Evolutionary conservation across 2,329 filamentous ascomycete species (phyloP), one percentile per base, ranked within the genome.

Genomic region (Microdochium paspali): DNA sequence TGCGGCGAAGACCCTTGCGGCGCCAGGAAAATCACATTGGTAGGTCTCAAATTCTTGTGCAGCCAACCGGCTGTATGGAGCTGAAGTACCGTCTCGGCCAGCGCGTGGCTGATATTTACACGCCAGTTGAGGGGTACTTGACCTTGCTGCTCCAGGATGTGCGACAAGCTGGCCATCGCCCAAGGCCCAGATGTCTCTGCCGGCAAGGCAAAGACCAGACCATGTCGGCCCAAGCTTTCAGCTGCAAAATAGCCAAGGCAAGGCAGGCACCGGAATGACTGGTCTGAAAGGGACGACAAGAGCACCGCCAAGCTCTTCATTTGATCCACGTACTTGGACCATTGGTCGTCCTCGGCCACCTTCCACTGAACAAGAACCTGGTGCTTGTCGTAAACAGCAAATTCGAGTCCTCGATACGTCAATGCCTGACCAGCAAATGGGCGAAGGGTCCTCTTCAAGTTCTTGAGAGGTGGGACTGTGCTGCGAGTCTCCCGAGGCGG

Each of bases 51-150:
- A 24, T 48, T 52, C 45, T 62, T 63, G 52, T 62, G 59, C 23
- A 62, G 51, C 60, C 60, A 63, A 15, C 60, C 59, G 15, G 56
- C 54, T 5, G 59, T 61, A 49, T 62, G 60, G 4, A 62, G 50
- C 44, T 57, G 57, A 6, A 61, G 51, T 6, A 62, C 45, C 10
- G 58, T 57, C 42, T 59, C 51, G 15, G 53, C 53, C n/a, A 60
- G 49, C 7, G 26, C 44, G 21, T 49, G 51, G 13, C 48, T 51
- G 6, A 60, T 28, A 20, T 51, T 46, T 40, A 59, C 48, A 10
- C 55, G 46, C 21, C 53, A 43, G 23, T 35, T 47, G 15, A 55
- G 47, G 3, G 50, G 50, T 4, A 51, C 45, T 15, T 40, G 21
- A 5, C 18, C 35, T 30, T 50, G 21, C 24, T 20, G 26, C 1